These are phyloP conservation scores for Teratosphaeria nubilosa DNA, from an alignment of 2,329 filamentous ascomycete species.

Conservation along the genomic window DNA sequence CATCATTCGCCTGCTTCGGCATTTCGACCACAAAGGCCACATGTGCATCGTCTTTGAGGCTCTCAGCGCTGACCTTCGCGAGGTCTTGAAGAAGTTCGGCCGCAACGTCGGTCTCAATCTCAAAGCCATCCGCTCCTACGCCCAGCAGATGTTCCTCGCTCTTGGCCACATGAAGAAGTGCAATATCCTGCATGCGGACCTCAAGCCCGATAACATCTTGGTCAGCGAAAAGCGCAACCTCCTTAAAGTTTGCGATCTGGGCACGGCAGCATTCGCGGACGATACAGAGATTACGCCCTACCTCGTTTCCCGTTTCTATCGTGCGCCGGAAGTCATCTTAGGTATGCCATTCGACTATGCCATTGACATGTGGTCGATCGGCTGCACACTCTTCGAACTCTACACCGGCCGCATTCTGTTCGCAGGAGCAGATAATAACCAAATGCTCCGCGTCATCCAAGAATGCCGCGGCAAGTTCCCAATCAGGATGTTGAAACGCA, in stretches of 20 bases:
- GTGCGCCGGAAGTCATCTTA: conserved; percentile 91
- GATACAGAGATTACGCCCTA: conserved; percentile 92
- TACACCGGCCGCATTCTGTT: conserved; percentile 98
- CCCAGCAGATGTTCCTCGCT: conserved; percentile 87
- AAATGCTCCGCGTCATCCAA: conserved; percentile 95
- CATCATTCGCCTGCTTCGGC: conserved; percentile 74
- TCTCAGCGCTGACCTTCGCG: conserved; percentile 79
- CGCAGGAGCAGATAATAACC: conserved; percentile 89
- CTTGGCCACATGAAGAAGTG: conserved; percentile 81
- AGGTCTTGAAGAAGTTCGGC: conserved; percentile 91
- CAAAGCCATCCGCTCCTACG: conserved; percentile 75
- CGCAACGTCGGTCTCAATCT: conserved; percentile 89
- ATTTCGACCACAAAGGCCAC: conserved; percentile 91
- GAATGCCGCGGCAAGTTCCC: conserved; percentile 90
- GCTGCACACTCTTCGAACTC: conserved; percentile 91
- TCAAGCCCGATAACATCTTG: conserved; percentile 96
- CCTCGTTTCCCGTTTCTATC: conserved; percentile 92
- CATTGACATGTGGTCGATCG: conserved; percentile 96
- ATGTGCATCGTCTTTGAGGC: conserved; percentile 97
- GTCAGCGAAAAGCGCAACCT: conserved; percentile 73
- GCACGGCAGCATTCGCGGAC: conserved; percentile 83
- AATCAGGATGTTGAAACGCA: conserved; percentile 76
- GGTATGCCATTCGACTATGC: conserved; percentile 93
- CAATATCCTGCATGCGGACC: conserved; percentile 87
- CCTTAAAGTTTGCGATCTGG: conserved; percentile 91